Percentiles rank a stretch among this genome's conserved stretches.
These are phyloP conservation scores for Camellia lanceoleosa DNA, from an alignment of 148 eudicot species.

Conservation along the genomic window DNA sequence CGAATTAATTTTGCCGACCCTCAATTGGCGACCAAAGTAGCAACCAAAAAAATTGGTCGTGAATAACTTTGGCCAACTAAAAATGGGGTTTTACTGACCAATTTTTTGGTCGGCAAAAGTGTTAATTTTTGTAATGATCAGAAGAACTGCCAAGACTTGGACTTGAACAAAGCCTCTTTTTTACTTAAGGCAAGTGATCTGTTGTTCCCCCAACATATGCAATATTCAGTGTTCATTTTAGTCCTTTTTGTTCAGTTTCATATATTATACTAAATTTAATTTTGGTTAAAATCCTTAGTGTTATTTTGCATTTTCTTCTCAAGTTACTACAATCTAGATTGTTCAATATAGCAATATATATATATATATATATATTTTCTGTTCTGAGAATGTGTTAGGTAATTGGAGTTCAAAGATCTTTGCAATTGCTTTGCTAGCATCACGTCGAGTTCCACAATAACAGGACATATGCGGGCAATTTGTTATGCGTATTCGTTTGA, in stretches of 20 bases:
- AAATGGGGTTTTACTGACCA: too few species aligned
- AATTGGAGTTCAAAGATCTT: constrained; percentile 97
- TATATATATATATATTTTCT: not conserved
- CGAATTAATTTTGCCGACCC: too few species aligned
- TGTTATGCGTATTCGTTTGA: constrained; percentile 77
- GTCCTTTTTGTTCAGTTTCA: not conserved
- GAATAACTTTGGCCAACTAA: too few species aligned
- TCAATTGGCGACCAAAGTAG: too few species aligned
- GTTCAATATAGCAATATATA: not conserved
- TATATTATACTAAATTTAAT: not conserved
- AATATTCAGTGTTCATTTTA: constrained; percentile 5
- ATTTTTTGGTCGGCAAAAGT: too few species aligned
- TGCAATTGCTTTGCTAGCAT: constrained; percentile 91
- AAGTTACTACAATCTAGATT: not conserved
- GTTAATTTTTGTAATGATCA: too few species aligned
- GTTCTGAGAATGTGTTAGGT: constrained; percentile 82
- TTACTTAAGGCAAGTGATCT: constrained; percentile 59
- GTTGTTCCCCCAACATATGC: not conserved
- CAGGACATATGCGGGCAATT: constrained; percentile 99
- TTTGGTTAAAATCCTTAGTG: not conserved
- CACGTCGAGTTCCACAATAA: constrained; percentile 98
- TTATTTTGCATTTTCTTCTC: not conserved
- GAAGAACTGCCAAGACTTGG: constrained; percentile 69
- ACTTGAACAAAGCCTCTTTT: constrained; percentile 89
- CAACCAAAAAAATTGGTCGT: too few species aligned